Conservation (phyloP, 768 basidiomycete genomes). For the Rhizopogon roseolus region DNA sequence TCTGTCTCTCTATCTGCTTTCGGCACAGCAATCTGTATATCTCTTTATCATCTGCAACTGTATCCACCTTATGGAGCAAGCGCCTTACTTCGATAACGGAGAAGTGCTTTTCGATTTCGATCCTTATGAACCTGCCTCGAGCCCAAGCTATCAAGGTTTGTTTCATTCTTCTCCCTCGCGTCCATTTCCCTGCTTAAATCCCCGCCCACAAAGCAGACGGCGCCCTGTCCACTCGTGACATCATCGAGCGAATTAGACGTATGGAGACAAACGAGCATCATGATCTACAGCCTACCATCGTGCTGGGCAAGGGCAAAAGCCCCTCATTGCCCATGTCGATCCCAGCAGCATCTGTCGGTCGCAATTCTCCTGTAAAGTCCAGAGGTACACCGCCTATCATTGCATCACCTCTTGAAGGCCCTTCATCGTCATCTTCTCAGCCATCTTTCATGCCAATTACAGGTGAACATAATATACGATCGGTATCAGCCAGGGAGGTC, state of each 20-base stretch:
- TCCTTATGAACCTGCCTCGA: constrained; percentile 30
- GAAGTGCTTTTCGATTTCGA: constrained; percentile 49
- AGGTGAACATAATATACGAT: neutral
- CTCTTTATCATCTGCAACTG: constrained; percentile 14
- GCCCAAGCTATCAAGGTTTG: neutral
- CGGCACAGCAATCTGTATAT: constrained; percentile 10
- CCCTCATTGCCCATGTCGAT: constrained; percentile 52
- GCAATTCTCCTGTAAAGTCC: neutral
- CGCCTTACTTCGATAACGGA: constrained; percentile 47
- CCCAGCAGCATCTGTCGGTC: constrained; percentile 29
- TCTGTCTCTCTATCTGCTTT: constrained; percentile 13
- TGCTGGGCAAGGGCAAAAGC: constrained; percentile 49
- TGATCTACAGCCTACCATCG: constrained; percentile 25
- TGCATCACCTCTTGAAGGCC: constrained; percentile 2
- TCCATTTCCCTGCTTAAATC: neutral
- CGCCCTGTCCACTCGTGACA: neutral
- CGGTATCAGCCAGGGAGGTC: neutral
- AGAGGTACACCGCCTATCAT: constrained; percentile 9
- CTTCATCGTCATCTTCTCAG: constrained; percentile 13
- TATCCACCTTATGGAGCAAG: constrained; percentile 29
- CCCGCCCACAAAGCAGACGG: constrained; percentile 3
- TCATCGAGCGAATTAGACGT: neutral
- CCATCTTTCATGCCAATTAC: neutral
- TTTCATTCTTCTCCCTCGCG: constrained; percentile 7
- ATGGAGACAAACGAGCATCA: constrained; percentile 2